Evolutionary conservation across 2,329 filamentous ascomycete genomes (phyloP).

Genomic region (Talaromyces sp.): DNA sequence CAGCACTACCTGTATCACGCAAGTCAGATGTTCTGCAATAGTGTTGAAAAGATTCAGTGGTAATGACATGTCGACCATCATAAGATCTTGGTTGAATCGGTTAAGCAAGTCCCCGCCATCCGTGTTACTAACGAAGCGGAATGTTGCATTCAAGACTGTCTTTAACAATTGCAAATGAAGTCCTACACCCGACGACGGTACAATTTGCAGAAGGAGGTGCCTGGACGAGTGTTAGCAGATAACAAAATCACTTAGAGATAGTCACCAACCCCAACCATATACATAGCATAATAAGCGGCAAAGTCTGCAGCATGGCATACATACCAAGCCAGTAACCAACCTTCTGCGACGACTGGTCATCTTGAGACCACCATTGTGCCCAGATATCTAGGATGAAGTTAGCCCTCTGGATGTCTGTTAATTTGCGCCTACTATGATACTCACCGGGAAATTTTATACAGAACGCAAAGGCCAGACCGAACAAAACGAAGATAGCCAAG

Average conservation of each 20-base stretch:
- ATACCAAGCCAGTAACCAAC: slow-evolving; percentile 8
- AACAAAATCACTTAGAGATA: background rate
- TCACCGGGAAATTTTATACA: slow-evolving; percentile 11
- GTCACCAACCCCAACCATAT: slow-evolving; percentile 4
- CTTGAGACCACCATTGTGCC: slow-evolving; percentile 11
- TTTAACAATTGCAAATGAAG: slow-evolving; percentile 5
- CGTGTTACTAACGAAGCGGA: background rate
- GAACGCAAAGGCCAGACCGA: slow-evolving; percentile 6
- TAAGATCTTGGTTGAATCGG: slow-evolving; percentile 37
- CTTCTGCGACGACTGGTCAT: background rate
- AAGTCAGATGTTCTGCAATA: slow-evolving; percentile 29
- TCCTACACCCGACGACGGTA: background rate
- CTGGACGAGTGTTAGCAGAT: background rate
- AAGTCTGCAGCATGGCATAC: slow-evolving; percentile 5
- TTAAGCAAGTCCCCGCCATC: slow-evolving; percentile 1
- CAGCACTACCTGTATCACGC: slow-evolving; percentile 50
- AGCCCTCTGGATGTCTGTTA: background rate
- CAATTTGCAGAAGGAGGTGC: slow-evolving; percentile 3
- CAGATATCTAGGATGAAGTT: background rate
- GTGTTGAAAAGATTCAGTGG: slow-evolving; percentile 30
- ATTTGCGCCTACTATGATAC: background rate
- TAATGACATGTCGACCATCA: slow-evolving; percentile 46
- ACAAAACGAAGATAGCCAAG: background rate
- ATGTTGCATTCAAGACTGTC: slow-evolving; percentile 4
- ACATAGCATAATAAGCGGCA: slow-evolving; percentile 7